These are phyloP conservation scores for Phialophora expanda DNA, from an alignment of 2,329 filamentous ascomycete genomes.

Conservation along the genomic window DNA sequence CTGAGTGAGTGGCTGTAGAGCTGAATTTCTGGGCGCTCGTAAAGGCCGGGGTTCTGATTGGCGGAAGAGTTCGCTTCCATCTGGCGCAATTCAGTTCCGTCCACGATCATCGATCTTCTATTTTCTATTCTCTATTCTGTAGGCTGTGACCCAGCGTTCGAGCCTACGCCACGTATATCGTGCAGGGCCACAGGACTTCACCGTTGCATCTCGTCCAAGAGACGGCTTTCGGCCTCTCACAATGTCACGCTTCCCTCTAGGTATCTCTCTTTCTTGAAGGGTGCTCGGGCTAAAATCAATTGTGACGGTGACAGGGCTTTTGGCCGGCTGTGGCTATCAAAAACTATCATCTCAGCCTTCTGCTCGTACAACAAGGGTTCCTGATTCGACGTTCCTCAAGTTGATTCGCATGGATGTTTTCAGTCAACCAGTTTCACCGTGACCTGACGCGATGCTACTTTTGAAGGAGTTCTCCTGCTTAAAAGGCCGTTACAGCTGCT, in stretches of 20 bases:
- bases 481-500: background rate
- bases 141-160: too few species aligned
- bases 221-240: background rate
- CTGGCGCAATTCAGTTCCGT: background rate
- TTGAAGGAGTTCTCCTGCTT: background rate
- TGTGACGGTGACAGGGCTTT: background rate
- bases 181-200: too few species aligned
- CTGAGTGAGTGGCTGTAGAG: background rate
- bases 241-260: background rate
- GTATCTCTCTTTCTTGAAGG: background rate
- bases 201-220: background rate
- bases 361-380: conserved; percentile 2
- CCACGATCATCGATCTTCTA: too few species aligned
- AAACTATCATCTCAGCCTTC: background rate
- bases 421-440: background rate
- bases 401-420: background rate
- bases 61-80: background rate
- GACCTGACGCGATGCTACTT: too few species aligned
- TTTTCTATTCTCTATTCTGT: too few species aligned
- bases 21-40: conserved; percentile 14
- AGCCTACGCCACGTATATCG: too few species aligned
- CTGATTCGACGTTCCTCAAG: background rate
- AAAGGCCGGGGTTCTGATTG: conserved; percentile 21
- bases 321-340: background rate
- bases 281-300: background rate